Percentiles rank a stretch among this genome's conserved stretches.
Evolutionary conservation across 768 basidiomycete genomes (phyloP).

Genomic region (Phallus indusiatus): DNA sequence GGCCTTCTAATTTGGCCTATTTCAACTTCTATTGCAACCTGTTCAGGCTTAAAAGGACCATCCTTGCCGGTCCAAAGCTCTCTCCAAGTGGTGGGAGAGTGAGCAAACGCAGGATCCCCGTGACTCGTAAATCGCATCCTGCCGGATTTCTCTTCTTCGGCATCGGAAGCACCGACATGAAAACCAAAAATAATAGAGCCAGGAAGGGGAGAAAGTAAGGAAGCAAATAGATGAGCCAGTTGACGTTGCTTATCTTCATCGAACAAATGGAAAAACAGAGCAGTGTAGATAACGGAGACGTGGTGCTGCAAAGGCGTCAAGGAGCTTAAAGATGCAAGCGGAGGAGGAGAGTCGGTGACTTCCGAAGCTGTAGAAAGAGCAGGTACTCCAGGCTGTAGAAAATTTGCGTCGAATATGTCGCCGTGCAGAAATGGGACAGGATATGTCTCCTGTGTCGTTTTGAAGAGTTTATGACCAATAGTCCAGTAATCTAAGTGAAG

Average conservation of each 20-base stretch:
- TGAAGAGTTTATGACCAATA: constrained; percentile 51
- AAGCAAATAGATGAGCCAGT: constrained; percentile 18
- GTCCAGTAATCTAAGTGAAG: not conserved
- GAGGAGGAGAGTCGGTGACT: constrained; percentile 13
- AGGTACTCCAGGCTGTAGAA: constrained; percentile 26
- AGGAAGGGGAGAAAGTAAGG: constrained; percentile 19
- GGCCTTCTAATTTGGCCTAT: not conserved
- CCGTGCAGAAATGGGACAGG: constrained; percentile 48
- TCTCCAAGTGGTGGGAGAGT: constrained; percentile 20
- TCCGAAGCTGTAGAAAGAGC: constrained; percentile 14
- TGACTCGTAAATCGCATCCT: constrained; percentile 1
- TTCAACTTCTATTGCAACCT: not conserved
- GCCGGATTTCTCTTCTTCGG: constrained; percentile 4
- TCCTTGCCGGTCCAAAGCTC: constrained; percentile 18
- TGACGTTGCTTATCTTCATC: constrained; percentile 17
- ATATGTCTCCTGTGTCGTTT: constrained; percentile 38
- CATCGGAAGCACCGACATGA: constrained; percentile 14
- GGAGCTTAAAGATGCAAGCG: constrained; percentile 25
- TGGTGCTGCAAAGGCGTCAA: constrained; percentile 38
- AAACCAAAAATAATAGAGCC: constrained; percentile 24
- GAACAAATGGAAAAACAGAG: constrained; percentile 37
- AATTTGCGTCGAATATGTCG: constrained; percentile 37
- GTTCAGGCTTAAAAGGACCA: not conserved
- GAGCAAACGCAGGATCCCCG: constrained; percentile 15
- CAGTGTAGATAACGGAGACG: constrained; percentile 40